Evolutionary conservation across 2,329 filamentous ascomycete species (phyloP).

Genomic region (Alternaria brassicicola): DNA sequence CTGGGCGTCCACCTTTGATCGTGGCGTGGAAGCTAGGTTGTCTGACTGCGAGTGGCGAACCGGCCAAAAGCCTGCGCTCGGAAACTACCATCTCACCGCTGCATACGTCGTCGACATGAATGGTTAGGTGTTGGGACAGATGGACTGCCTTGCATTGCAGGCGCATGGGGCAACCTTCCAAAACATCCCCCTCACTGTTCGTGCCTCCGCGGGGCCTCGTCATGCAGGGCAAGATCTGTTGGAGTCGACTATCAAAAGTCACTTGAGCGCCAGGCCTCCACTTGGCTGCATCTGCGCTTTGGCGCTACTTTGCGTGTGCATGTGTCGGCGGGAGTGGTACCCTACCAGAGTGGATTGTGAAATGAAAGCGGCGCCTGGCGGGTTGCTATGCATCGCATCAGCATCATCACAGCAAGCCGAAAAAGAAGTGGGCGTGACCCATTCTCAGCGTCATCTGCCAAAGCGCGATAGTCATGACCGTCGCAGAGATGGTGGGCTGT

Average conservation of each 20-base stretch:
- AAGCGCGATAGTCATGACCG: not conserved
- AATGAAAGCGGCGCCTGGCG: not conserved
- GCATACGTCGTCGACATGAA: conserved; percentile 15
- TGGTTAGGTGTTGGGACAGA: conserved; percentile 20
- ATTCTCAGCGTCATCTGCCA: not conserved
- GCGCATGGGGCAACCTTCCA: conserved; percentile 8
- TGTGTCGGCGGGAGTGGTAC: conserved; percentile 8
- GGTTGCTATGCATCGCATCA: not conserved
- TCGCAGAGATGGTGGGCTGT: not conserved
- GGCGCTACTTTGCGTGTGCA: conserved; percentile 14
- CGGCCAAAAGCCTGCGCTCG: conserved; percentile 12
- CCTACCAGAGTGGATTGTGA: not conserved
- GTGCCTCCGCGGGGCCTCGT: conserved; percentile 12
- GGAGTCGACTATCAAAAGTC: conserved; percentile 15
- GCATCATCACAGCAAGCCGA: not conserved
- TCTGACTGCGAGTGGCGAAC: conserved; percentile 13
- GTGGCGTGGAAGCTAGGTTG: conserved; percentile 4
- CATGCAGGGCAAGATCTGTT: conserved; percentile 29
- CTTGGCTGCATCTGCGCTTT: conserved; percentile 1
- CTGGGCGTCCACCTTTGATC: conserved; percentile 7
- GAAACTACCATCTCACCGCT: conserved; percentile 31
- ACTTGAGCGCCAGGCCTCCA: conserved; percentile 14
- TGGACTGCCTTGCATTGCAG: conserved; percentile 29
- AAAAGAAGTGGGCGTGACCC: conserved; percentile 2
- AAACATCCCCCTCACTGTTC: conserved; percentile 13